Conservation (phyloP, 2,329 filamentous ascomycete species). For the Phaeosphaeria sp. region DNA sequence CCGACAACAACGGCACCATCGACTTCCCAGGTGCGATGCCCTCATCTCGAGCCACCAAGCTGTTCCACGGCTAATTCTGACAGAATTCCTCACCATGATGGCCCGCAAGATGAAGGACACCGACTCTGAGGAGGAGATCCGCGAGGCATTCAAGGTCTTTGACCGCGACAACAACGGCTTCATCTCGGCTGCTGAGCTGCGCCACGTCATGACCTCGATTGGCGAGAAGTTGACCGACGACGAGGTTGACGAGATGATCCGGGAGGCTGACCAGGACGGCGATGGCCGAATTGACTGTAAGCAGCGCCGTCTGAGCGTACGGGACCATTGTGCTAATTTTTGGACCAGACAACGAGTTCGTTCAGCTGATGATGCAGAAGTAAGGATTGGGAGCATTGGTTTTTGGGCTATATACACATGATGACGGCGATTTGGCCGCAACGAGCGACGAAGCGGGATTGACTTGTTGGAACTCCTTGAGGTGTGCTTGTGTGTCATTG, state of each 20-base stretch:
- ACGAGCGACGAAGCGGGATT: slow-evolving; percentile 36
- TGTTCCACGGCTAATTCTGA: slow-evolving; percentile 9
- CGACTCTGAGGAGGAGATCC: slow-evolving; percentile 69
- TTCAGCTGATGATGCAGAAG: slow-evolving; percentile 64
- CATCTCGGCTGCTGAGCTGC: slow-evolving; percentile 68
- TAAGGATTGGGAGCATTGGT: slow-evolving; percentile 39
- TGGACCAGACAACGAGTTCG: slow-evolving; percentile 60
- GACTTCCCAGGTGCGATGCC: slow-evolving; percentile 63
- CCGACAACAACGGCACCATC: slow-evolving; percentile 70
- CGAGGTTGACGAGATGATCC: slow-evolving; percentile 71
- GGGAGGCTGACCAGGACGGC: slow-evolving; percentile 69
- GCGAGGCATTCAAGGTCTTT: slow-evolving; percentile 70
- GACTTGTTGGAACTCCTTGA: slow-evolving; percentile 24
- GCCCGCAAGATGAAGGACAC: slow-evolving; percentile 67
- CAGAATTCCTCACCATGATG: slow-evolving; percentile 72
- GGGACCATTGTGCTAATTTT: slow-evolving; percentile 9
- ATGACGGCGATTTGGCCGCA: slow-evolving; percentile 35
- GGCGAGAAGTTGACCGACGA: slow-evolving; percentile 68
- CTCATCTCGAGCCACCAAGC: not conserved
- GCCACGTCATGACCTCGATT: slow-evolving; percentile 68
- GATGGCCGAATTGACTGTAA: slow-evolving; percentile 70
- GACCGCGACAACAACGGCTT: slow-evolving; percentile 71
- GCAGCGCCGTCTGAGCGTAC: slow-evolving; percentile 14
- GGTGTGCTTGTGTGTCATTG: slow-evolving; percentile 15
- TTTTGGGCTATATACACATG: slow-evolving; percentile 40